Base-by-base conservation (phyloP, 768 basidiomycete genomes). In the Cystobasidiopsis lactophilus region DNA sequence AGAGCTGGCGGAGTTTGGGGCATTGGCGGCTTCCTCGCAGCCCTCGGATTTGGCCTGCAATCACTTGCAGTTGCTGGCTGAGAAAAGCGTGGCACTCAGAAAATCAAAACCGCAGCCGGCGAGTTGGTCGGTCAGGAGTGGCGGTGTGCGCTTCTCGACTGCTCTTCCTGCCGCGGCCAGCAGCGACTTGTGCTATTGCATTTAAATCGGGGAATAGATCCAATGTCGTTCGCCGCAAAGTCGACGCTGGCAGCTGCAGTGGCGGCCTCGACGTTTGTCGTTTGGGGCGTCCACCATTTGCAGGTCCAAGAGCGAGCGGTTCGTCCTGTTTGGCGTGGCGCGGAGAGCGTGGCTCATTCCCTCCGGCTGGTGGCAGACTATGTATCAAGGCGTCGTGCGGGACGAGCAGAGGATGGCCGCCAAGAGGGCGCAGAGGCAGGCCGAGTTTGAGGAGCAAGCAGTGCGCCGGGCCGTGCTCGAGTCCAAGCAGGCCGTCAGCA, bases 251-350 rank as follows among this genome's bases (percentile, higher is more conserved):
- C 70, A 31, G 73, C 72, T 24, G 77, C 88, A 3, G 66, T 82
- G 48, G 59, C 73, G 5, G 61, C 80, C 48, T 77, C 82, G 13
- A 72, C 73, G 2, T 66, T 79, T 35, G 82, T 80, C 26, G 76
- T 95, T 65, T 91, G 79, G 77, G 83, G 77, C 19, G 88, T 95
- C 29, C 89, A 95, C 65, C 80, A 73, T 61, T 75, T 88, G 52
- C 88, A 95, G 63, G 69, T 73, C 16, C 75, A 77, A 61, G 86
- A 95, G 66, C 78, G 79, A 52, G 76, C 85, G 60, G 89, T 86
- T 47, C 57, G 68, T 58, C 21, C 21, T 19, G 26, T 21, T 38
- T 19, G 16, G 19, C 27, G 26, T 38, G 19, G 21, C 21, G 37
- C 26, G 2, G 10, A 33, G 16, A 24, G 43, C 40, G 16, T n/a